Base-by-base conservation (phyloP, 306 rosid species). In the Corylus heterophylla region DNA sequence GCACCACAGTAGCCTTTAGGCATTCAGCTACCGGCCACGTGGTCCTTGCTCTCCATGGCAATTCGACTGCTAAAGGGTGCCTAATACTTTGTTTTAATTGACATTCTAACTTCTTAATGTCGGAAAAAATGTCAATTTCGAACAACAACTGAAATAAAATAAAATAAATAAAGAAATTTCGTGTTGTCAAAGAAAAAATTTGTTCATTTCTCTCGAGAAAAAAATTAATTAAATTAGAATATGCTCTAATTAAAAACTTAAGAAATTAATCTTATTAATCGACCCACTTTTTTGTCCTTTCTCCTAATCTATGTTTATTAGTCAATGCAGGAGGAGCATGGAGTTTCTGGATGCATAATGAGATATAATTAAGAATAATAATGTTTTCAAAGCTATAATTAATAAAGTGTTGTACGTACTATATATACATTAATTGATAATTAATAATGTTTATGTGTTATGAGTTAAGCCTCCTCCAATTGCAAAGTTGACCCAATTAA, bases 291-390 rank as follows among this genome's bases (percentile, higher is more conserved):
- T 37, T 42, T 6, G 8, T 6, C 45, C 8, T 5, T 42, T 2
- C 8, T 42, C 45, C 45, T 7, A 42, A 42, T 42, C 7, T 42
- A 42, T 6, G 45, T 42, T 42, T 31, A 31, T 39, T 42, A 42
- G 45, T 42, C 45, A 42, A 42, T 42, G 45, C 45, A 42, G 45
- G 3, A 31, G 35, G 8, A 42, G 45, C 8, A 42, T 42, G 45
- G 8, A 7, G 10, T 8, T 61, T 39, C 58, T 68, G n/a, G 29
- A 14, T 9, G n/a, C 45, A 39, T 74, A n/a, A 54, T 54, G 62
- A n/a, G 10, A 10, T 37, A 27, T 17, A 66, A 77, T 50, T 73
- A 54, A 5, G 22, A 74, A 58, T 73, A 50, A 84, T 80, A 59
- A 68, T 77, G 73, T 72, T 29, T 31, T 72, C 59, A 20, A 42